Conservation (phyloP, 192 early-diverging fungal species). For the Coemansia aciculifera region DNA sequence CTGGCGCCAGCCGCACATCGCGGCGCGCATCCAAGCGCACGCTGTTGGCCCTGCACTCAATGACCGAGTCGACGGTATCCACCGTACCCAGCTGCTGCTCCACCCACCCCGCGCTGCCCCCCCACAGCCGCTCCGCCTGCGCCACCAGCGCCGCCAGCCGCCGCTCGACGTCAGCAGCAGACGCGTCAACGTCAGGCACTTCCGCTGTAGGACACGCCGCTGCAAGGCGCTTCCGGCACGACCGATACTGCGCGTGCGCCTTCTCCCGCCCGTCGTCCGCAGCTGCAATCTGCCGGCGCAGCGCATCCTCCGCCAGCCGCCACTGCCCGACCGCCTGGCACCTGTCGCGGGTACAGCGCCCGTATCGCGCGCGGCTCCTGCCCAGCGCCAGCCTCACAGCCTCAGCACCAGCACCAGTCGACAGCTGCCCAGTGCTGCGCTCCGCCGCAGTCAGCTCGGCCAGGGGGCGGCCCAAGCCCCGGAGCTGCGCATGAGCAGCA, state of each 20-base stretch:
- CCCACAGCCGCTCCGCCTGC: conserved; percentile 37
- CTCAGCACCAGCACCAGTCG: background rate
- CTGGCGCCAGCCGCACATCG: conserved; percentile 37
- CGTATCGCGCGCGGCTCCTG: conserved; percentile 29
- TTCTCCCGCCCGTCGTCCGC: background rate
- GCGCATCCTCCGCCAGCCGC: conserved; percentile 9
- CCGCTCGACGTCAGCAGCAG: conserved; percentile 14
- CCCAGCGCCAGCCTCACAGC: background rate
- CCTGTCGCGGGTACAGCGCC: conserved; percentile 39
- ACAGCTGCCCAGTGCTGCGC: background rate
- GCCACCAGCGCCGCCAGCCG: conserved; percentile 13
- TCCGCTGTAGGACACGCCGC: background rate
- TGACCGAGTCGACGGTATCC: conserved; percentile 22
- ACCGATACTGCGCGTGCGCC: conserved; percentile 21
- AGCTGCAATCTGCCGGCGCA: conserved; percentile 1
- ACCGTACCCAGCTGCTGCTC: conserved; percentile 11
- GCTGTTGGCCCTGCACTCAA: conserved; percentile 29
- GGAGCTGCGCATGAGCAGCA: conserved; percentile 14
- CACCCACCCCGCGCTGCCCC: conserved; percentile 30
- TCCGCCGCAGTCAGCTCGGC: background rate
- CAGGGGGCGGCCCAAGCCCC: background rate
- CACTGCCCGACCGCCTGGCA: conserved; percentile 29
- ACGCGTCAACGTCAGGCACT: conserved; percentile 26
- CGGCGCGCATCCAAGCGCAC: conserved; percentile 28
- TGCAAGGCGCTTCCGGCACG: conserved; percentile 20